Percentiles rank a stretch among this genome's conserved stretches.
phyloP scores from a whole-genome alignment of 202 grass and related monocot species.

The Panicum hallii region DNA sequence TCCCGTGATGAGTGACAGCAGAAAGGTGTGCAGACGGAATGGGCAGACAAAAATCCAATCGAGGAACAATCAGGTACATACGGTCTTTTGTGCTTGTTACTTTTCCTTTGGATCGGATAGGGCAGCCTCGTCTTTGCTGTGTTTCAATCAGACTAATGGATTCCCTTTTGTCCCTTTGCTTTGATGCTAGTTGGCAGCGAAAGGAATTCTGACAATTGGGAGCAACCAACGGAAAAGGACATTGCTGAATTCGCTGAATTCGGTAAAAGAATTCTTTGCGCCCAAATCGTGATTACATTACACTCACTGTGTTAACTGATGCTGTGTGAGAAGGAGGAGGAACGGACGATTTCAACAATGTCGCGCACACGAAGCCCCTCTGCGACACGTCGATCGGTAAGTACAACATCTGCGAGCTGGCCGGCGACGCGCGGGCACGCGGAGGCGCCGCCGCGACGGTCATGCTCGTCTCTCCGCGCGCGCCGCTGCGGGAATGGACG shows the following conservation, averaged over 20 bases:
- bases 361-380: too few relatives aligned
- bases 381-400: too few relatives aligned
- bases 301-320: background rate
- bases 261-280: background rate
- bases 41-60: slow-evolving; percentile 27
- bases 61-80: slow-evolving; percentile 14
- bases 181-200: slow-evolving; percentile 12
- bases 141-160: background rate
- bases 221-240: slow-evolving; percentile 4
- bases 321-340: too few relatives aligned
- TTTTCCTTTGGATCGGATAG: background rate
- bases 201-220: slow-evolving; percentile 19
- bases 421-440: too few relatives aligned
- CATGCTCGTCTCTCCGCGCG: too few relatives aligned
- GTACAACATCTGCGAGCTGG: too few relatives aligned
- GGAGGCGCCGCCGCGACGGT: too few relatives aligned
- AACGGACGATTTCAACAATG: too few relatives aligned
- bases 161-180: background rate
- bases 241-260: slow-evolving; percentile 22
- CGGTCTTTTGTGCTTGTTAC: background rate
- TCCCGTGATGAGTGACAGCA: background rate
- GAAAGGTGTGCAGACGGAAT: background rate
- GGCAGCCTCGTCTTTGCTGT: background rate
- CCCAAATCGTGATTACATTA: background rate
- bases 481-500: too few relatives aligned